A percentile compares a stretch with the other conserved stretches of the same genome.
phyloP scores from a whole-genome alignment of 1,139 yeast genomes.

The Protomyces lactucae-debilis region DNA sequence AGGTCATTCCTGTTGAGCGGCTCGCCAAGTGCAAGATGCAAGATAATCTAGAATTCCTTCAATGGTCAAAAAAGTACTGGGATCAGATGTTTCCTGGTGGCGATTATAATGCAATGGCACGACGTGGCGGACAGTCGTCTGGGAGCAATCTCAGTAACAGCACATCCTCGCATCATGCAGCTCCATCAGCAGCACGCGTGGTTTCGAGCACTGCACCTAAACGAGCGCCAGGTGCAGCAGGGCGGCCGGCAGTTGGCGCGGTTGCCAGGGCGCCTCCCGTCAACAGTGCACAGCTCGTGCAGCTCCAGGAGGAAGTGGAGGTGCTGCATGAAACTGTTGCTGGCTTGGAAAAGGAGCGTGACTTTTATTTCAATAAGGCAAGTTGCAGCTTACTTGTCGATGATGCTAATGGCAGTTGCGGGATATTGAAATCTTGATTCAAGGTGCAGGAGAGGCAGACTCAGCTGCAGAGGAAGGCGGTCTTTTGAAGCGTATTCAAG shows the following conservation, averaged over 20 bases:
- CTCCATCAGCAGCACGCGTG: neutral
- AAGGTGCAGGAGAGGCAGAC: conserved; percentile 53
- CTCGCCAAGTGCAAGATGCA: conserved; percentile 84
- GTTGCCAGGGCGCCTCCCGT: conserved; percentile 19
- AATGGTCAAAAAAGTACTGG: conserved; percentile 88
- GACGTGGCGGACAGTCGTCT: conserved; percentile 42
- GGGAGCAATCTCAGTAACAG: conserved; percentile 3
- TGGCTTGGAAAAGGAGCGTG: conserved; percentile 59
- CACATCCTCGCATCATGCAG: neutral
- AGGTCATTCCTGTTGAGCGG: conserved; percentile 73
- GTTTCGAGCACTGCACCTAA: conserved; percentile 1
- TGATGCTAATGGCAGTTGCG: conserved; percentile 45
- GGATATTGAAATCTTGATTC: conserved; percentile 77
- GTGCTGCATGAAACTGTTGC: conserved; percentile 35
- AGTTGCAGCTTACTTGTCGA: neutral
- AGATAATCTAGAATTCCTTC: conserved; percentile 87
- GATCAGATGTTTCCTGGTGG: conserved; percentile 64
- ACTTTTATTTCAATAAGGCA: conserved; percentile 76
- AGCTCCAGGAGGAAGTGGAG: conserved; percentile 32
- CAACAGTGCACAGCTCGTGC: conserved; percentile 6
- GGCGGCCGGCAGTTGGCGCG: conserved; percentile 7
- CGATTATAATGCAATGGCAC: conserved; percentile 60
- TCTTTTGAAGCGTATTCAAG: conserved; percentile 60
- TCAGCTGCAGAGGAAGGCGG: conserved; percentile 40
- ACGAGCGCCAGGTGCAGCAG: conserved; percentile 10